Percentiles rank a stretch among this genome's conserved stretches.
Conservation (phyloP, 1,284 basidiomycete species). For the Hypsizygus ulmarius region DNA sequence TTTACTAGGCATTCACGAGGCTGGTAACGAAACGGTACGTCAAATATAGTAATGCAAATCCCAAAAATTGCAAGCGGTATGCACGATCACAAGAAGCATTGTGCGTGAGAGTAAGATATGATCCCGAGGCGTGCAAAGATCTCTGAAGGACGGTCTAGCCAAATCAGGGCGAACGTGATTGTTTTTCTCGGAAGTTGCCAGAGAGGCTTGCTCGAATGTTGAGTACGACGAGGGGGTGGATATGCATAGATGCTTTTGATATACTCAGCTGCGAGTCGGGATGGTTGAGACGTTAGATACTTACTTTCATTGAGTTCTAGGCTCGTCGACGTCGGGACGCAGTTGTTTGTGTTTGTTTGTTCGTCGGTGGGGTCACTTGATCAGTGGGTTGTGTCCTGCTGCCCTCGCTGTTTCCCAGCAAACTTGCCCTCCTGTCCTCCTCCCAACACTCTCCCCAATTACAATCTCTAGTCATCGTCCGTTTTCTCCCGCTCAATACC, state of each 20-base stretch:
- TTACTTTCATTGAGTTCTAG: too few relatives aligned
- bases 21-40: neutral
- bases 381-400: conserved; percentile 20
- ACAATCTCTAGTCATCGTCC: conserved; percentile 9
- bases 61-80: neutral
- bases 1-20: too few relatives aligned
- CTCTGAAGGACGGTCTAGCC: neutral
- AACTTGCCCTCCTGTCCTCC: conserved; percentile 20
- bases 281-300: too few relatives aligned
- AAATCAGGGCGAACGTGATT: too few relatives aligned
- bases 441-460: conserved; percentile 16
- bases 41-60: neutral
- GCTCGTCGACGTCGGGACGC: too few relatives aligned
- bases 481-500: conserved; percentile 8
- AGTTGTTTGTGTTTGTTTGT: conserved; percentile 28
- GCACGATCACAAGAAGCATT: neutral
- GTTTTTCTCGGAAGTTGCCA: too few relatives aligned
- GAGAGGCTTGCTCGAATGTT: too few relatives aligned
- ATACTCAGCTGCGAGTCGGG: too few relatives aligned
- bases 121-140: neutral
- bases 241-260: too few relatives aligned
- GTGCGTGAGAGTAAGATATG: neutral
- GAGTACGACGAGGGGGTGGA: too few relatives aligned
- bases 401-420: conserved; percentile 20
- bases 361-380: conserved; percentile 27